These are phyloP conservation scores for Metarhizium sp. DNA, from an alignment of 2,329 filamentous ascomycete genomes.

Conservation along the genomic window DNA sequence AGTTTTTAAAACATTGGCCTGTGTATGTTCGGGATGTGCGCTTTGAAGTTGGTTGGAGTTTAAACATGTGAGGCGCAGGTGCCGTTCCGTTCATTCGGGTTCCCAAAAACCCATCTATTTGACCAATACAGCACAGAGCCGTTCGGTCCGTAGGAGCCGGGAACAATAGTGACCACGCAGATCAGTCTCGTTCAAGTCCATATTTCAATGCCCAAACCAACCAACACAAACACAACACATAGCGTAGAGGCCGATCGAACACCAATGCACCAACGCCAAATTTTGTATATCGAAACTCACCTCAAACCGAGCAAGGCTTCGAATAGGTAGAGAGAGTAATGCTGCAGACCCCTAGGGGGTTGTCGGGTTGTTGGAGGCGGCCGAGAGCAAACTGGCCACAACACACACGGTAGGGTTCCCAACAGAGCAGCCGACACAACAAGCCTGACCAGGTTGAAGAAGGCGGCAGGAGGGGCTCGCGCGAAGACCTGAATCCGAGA, in stretches of 20 bases:
- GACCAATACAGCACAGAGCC: too few relatives aligned
- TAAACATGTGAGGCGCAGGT: too few relatives aligned
- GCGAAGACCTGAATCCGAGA: conserved; percentile 18
- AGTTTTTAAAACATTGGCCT: not conserved
- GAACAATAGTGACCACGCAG: too few relatives aligned
- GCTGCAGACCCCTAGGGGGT: conserved; percentile 6
- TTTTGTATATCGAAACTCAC: not conserved
- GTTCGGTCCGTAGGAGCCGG: too few relatives aligned
- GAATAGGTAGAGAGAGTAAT: not conserved
- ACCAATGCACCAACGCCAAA: not conserved
- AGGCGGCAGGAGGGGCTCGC: conserved; percentile 18
- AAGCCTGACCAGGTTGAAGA: conserved; percentile 11
- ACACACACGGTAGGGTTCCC: conserved; percentile 3
- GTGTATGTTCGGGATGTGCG: too few relatives aligned
- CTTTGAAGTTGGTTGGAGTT: too few relatives aligned
- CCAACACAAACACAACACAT: not conserved
- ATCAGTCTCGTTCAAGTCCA: too few relatives aligned
- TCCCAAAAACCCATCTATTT: too few relatives aligned
- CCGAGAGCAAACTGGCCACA: conserved; percentile 9
- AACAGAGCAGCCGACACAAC: conserved; percentile 16
- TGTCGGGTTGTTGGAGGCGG: conserved; percentile 6
- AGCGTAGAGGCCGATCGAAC: not conserved
- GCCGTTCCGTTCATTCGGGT: too few relatives aligned
- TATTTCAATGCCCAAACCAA: too few relatives aligned
- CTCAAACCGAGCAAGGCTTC: not conserved